Percentiles rank a stretch among this genome's conserved stretches.
Conservation (phyloP, 306 rosid species). For the Dryas drummondii region DNA sequence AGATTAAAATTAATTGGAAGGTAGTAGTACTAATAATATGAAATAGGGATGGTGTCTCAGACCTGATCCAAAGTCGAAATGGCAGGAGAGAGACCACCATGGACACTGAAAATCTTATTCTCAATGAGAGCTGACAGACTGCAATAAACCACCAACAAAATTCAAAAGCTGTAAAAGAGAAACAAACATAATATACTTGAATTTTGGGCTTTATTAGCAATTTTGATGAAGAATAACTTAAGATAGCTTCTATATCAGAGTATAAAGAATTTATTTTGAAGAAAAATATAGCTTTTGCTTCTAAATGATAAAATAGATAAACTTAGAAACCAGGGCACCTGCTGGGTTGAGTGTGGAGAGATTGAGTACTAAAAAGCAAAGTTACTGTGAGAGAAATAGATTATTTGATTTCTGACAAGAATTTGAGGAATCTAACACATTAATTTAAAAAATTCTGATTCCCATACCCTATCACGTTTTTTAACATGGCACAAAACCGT, state of each 20-base stretch:
- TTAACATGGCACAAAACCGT: not conserved
- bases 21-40: not conserved
- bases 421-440: not conserved
- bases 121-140: slow-evolving; percentile 96
- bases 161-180: slow-evolving; percentile 20
- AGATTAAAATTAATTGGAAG: not conserved
- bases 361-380: not conserved
- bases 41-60: slow-evolving; percentile 20
- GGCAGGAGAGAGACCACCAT: slow-evolving; percentile 99
- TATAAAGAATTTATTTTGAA: not conserved
- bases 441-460: not conserved
- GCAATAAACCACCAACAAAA: slow-evolving; percentile 31
- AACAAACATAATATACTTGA: slow-evolving; percentile 11
- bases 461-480: not conserved
- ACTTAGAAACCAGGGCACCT: not conserved
- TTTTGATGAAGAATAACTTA: slow-evolving; percentile 12
- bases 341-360: not conserved
- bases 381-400: not conserved
- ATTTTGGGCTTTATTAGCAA: slow-evolving; percentile 22
- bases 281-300: not conserved
- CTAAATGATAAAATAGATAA: not conserved
- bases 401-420: not conserved
- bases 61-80: slow-evolving; percentile 96
- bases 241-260: not conserved
- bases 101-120: slow-evolving; percentile 92